Percentiles rank a stretch among this genome's conserved stretches.
These are phyloP conservation scores for Byssochlamys sp. DNA, from an alignment of 2,329 filamentous ascomycete genomes.

Conservation along the genomic window DNA sequence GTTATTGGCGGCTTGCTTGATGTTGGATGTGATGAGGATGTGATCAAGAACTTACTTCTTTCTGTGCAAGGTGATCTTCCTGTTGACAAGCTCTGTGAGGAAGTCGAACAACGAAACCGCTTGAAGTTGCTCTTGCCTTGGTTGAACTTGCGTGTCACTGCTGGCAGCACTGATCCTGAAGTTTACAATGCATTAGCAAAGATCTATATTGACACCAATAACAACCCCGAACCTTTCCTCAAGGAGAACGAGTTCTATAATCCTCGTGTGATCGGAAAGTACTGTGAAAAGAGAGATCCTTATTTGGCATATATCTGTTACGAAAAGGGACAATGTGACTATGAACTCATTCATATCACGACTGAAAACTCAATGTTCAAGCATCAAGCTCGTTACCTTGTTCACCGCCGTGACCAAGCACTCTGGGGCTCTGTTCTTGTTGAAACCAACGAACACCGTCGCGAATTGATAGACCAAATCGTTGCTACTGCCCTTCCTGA, in stretches of 20 bases:
- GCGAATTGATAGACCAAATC: constrained; percentile 90
- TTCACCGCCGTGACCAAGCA: constrained; percentile 80
- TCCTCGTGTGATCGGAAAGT: constrained; percentile 83
- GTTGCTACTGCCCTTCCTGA: constrained; percentile 90
- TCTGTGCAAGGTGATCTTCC: constrained; percentile 80
- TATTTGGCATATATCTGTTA: constrained; percentile 93
- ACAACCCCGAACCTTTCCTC: constrained; percentile 92
- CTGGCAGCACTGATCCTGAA: constrained; percentile 89
- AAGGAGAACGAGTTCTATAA: constrained; percentile 97
- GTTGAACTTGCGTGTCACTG: constrained; percentile 79
- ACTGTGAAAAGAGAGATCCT: constrained; percentile 96
- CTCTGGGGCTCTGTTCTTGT: constrained; percentile 92
- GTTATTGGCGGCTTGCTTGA: constrained; percentile 89
- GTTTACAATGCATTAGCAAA: constrained; percentile 96
- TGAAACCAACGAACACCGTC: constrained; percentile 88
- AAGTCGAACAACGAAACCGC: constrained; percentile 92
- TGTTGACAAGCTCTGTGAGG: constrained; percentile 83
- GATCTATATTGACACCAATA: constrained; percentile 98
- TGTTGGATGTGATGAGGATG: constrained; percentile 90
- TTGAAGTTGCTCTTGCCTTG: constrained; percentile 92
- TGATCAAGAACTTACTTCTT: constrained; percentile 82
- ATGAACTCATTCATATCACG: constrained; percentile 93
- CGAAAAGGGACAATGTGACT: constrained; percentile 89
- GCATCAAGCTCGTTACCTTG: constrained; percentile 83
- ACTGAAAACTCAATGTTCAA: constrained; percentile 99